Base-by-base conservation (phyloP, 179 eudicot species). In the Kewa caespitosa region DNA sequence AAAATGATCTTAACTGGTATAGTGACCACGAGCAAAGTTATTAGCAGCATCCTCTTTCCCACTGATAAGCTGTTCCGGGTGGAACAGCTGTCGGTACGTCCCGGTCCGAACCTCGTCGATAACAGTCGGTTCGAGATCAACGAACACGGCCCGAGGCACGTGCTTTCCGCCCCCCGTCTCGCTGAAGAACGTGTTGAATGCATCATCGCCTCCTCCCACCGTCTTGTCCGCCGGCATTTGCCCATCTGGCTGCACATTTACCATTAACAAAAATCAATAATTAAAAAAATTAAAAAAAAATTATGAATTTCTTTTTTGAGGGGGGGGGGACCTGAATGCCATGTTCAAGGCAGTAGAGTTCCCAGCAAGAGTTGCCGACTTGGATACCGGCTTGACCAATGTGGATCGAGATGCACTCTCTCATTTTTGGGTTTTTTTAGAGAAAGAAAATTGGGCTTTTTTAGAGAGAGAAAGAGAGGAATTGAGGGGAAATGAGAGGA, bases 281-380 rank as follows among this genome's bases (percentile, higher is more conserved):
- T n/a, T 2, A 41, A 32, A 4, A 6, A 20, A 9, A 31, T n/a
- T 20, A 46, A 25, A 23, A 15, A 57, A 22, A 0, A n/a, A 36
- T 31, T n/a, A n/a, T n/a, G n/a, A n/a, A n/a, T n/a, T n/a, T n/a
- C n/a, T n/a, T n/a, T n/a, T n/a, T n/a, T n/a, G n/a, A n/a, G n/a
- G n/a, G n/a, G n/a, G n/a, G n/a, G n/a, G n/a, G n/a, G n/a, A 89
- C 93, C 91, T 86, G 87, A 38, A 89, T 84, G 69, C 93, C 92
- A 43, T 89, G 92, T 63, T 89, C 92, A 11, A 89, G 92, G 78
- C 92, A 89, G 85, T 89, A 89, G 42, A 89, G 90, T 73, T 89
- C 93, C 93, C 93, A 89, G 43, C 93, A 89, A 65, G 89, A 83
- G 66, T 90, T 90, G 17, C 93, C 93, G 32, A 90, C 90, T 60